These are phyloP conservation scores for Umbelopsis isabellina DNA, from an alignment of 192 early-diverging fungal species.

Conservation along the genomic window DNA sequence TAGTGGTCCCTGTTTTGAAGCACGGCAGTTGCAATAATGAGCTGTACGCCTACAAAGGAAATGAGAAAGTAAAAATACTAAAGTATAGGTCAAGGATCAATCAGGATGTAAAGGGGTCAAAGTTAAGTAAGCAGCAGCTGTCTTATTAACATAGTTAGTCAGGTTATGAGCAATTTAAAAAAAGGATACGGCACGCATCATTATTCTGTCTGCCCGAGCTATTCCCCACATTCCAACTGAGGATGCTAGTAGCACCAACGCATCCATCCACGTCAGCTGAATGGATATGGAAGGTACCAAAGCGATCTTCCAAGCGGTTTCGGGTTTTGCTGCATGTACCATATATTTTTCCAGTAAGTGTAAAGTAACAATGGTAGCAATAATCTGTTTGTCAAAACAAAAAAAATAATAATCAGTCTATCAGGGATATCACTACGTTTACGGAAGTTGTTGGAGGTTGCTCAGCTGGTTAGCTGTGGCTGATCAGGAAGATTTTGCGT, in stretches of 20 bases:
- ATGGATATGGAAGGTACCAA: slow-evolving; percentile 2
- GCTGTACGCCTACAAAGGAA: slow-evolving; percentile 7
- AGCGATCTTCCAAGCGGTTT: background rate
- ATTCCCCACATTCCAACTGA: slow-evolving; percentile 21
- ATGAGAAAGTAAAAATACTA: slow-evolving; percentile 10
- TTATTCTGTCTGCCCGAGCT: background rate
- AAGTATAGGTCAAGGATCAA: background rate
- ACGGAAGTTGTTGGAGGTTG: too few species aligned
- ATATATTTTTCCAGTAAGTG: slow-evolving; percentile 6
- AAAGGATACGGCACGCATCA: slow-evolving; percentile 17
- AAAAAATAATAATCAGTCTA: too few species aligned
- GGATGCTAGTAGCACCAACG: background rate
- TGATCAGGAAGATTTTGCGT: too few species aligned
- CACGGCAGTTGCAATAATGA: background rate
- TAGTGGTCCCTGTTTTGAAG: slow-evolving; percentile 4
- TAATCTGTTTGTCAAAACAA: background rate
- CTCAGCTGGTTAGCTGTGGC: too few species aligned
- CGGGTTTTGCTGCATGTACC: background rate
- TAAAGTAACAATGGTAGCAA: background rate
- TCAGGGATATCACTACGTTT: background rate
- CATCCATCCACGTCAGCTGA: slow-evolving; percentile 2
- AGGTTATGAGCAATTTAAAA: background rate
- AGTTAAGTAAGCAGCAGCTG: background rate
- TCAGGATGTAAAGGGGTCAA: background rate
- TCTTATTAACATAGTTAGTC: too few species aligned